Conservation (phyloP, 2,329 filamentous ascomycete species). For the Trichoderma asperellum region DNA sequence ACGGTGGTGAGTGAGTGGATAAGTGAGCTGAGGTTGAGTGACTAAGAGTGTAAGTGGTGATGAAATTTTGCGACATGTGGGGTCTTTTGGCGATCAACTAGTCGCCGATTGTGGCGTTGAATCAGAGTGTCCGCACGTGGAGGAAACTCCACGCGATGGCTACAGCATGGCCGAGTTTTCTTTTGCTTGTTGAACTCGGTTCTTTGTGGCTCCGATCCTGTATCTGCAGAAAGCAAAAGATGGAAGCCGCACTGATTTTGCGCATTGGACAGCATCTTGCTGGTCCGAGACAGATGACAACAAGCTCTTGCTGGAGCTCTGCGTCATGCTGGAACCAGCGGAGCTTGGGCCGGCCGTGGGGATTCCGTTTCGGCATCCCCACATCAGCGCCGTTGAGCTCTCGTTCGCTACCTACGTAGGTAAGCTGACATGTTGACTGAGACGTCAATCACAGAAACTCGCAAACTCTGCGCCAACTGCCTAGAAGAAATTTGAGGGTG, state of each 20-base stretch:
- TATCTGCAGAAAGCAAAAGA: background rate
- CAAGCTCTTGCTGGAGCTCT: background rate
- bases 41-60: conserved; percentile 14
- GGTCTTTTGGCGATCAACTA: conserved; percentile 3
- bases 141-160: background rate
- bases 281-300: background rate
- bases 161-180: background rate
- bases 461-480: no score
- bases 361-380: background rate
- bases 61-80: conserved; percentile 17
- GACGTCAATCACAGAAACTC: background rate
- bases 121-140: background rate
- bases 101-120: conserved; percentile 14
- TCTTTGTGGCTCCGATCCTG: background rate
- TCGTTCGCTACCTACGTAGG: background rate
- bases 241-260: background rate
- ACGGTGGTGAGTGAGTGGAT: background rate
- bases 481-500: no score
- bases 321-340: background rate
- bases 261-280: background rate
- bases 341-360: background rate
- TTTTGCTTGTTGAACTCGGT: background rate
- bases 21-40: background rate
- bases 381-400: background rate
- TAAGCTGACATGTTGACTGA: background rate